phyloP scores from a whole-genome alignment of 2,329 filamentous ascomycete genomes.

The Nannizziopsis arthrosporioides region DNA sequence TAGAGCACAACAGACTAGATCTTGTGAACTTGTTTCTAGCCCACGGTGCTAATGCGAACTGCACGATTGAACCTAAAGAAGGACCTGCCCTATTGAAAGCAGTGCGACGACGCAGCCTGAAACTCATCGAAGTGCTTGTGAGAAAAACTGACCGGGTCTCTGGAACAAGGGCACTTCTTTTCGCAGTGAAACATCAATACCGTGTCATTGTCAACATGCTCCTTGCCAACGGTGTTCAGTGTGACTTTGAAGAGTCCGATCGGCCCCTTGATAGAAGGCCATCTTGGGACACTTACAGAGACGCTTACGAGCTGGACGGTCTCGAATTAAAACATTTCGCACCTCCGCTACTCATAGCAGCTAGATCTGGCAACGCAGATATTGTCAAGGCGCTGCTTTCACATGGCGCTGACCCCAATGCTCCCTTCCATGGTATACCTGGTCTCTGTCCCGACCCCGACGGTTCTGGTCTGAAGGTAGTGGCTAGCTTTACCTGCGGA shows the following conservation, averaged over 20 bases:
- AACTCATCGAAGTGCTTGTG: conserved; percentile 15
- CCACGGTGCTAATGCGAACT: conserved; percentile 13
- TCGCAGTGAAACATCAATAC: conserved; percentile 14
- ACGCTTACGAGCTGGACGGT: not conserved
- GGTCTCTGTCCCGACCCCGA: conserved; percentile 5
- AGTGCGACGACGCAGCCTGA: conserved; percentile 14
- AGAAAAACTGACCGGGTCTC: conserved; percentile 13
- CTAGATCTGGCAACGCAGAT: conserved; percentile 12
- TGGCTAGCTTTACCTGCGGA: conserved; percentile 13
- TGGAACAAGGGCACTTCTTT: conserved; percentile 14
- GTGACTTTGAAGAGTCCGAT: conserved; percentile 18
- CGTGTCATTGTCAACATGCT: conserved; percentile 15
- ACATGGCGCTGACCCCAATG: conserved; percentile 15
- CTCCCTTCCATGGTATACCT: conserved; percentile 14
- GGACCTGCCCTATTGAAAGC: conserved; percentile 14
- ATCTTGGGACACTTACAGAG: conserved; percentile 3
- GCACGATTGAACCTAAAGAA: conserved; percentile 7
- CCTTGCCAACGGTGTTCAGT: conserved; percentile 14
- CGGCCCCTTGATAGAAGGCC: conserved; percentile 12
- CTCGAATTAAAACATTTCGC: conserved; percentile 11
- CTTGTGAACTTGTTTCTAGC: conserved; percentile 15
- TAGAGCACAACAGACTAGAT: conserved; percentile 13
- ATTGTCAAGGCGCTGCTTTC: conserved; percentile 15
- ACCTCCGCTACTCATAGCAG: conserved; percentile 12
- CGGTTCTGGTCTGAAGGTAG: conserved; percentile 10